Conservation (phyloP, 2,329 filamentous ascomycete genomes). For the Alternaria consortialis region DNA sequence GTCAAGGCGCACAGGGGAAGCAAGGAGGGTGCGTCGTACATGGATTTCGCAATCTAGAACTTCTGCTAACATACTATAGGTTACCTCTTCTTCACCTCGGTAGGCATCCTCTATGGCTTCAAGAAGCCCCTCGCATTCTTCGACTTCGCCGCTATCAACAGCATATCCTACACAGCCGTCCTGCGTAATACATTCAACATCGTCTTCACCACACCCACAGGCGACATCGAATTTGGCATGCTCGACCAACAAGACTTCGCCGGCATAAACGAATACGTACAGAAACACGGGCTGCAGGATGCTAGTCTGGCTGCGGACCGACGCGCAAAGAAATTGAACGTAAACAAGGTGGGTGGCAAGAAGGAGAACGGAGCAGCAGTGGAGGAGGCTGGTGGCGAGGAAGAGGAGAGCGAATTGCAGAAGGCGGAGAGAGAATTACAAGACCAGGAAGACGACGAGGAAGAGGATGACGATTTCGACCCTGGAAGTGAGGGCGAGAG, state of each 20-base stretch:
- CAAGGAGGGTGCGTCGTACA: slow-evolving; percentile 65
- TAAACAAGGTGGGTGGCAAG: slow-evolving; percentile 50
- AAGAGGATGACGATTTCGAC: slow-evolving; percentile 55
- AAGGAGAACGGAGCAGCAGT: slow-evolving; percentile 27
- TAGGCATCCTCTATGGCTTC: slow-evolving; percentile 70
- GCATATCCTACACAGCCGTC: slow-evolving; percentile 70
- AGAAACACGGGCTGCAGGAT: slow-evolving; percentile 68
- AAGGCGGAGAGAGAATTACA: slow-evolving; percentile 50
- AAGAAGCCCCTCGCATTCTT: slow-evolving; percentile 72
- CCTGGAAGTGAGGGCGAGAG: slow-evolving; percentile 54
- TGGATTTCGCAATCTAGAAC: neutral
- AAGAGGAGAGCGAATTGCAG: slow-evolving; percentile 51
- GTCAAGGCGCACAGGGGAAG: slow-evolving; percentile 70
- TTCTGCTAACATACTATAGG: slow-evolving; percentile 53
- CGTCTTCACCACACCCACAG: slow-evolving; percentile 61
- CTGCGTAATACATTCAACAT: slow-evolving; percentile 73
- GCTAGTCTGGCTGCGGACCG: slow-evolving; percentile 68
- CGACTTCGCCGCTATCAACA: slow-evolving; percentile 66
- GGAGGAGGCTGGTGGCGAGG: slow-evolving; percentile 31
- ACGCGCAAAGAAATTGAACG: slow-evolving; percentile 67
- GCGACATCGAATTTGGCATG: slow-evolving; percentile 72
- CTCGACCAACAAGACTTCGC: slow-evolving; percentile 70
- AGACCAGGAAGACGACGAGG: slow-evolving; percentile 53
- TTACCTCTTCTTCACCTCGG: slow-evolving; percentile 69
- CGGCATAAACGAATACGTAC: slow-evolving; percentile 70